phyloP scores from a whole-genome alignment of 1,139 yeast species.

The Casaregolazyma suthepensis region DNA sequence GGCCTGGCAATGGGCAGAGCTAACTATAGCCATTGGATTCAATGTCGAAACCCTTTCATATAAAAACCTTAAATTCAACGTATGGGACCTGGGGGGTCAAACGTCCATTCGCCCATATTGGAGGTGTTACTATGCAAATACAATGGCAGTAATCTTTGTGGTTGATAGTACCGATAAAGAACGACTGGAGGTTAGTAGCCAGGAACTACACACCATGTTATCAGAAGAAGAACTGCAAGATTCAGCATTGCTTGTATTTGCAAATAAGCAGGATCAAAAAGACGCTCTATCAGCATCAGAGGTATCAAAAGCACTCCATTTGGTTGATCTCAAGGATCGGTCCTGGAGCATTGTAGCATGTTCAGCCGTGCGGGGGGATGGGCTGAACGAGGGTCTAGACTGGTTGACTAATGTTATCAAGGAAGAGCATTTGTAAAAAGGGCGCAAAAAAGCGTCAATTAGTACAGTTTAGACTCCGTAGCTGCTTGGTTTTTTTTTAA shows the following conservation, averaged over 20 bases:
- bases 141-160: constrained; percentile 93
- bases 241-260: constrained; percentile 87
- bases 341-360: constrained; percentile 98
- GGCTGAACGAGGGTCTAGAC: constrained; percentile 90
- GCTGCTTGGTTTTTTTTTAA: background rate
- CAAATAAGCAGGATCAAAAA: constrained; percentile 95
- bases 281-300: constrained; percentile 95
- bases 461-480: background rate
- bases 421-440: constrained; percentile 46
- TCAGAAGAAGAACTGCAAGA: constrained; percentile 88
- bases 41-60: constrained; percentile 91
- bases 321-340: constrained; percentile 87
- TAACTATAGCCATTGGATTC: constrained; percentile 67
- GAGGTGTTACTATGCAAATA: constrained; percentile 94
- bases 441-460: background rate
- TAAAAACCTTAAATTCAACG: constrained; percentile 83
- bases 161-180: constrained; percentile 97
- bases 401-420: constrained; percentile 96
- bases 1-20: background rate
- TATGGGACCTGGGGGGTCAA: constrained; percentile 94
- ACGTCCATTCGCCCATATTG: constrained; percentile 95
- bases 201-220: constrained; percentile 86
- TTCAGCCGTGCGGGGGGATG: constrained; percentile 94
- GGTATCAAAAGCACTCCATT: constrained; percentile 77
- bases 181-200: constrained; percentile 79